A percentile compares a stretch with the other conserved stretches of the same genome.
Evolutionary conservation across 257 asterid species (phyloP).

Genomic region (Parsonsia alboflavescens): DNA sequence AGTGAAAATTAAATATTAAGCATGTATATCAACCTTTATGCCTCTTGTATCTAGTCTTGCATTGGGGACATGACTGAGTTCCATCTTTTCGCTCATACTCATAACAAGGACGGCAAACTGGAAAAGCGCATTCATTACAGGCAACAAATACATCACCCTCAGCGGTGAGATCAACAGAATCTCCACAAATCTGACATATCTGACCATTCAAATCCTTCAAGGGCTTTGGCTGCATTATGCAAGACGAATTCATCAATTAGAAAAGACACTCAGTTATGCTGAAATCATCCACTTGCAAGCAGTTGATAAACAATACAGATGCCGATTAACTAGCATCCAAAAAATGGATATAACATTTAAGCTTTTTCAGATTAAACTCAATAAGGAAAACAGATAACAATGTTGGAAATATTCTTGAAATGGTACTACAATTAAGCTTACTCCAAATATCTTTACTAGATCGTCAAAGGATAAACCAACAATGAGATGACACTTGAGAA

Average conservation of each 20-base stretch:
- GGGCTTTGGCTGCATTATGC: conserved; percentile 60
- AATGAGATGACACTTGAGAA: background rate
- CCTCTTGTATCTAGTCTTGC: conserved; percentile 88
- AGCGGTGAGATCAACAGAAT: conserved; percentile 57
- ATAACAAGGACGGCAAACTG: conserved; percentile 88
- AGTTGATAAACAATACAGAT: background rate
- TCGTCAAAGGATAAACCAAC: background rate
- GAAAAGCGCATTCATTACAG: conserved; percentile 92
- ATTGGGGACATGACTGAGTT: conserved; percentile 81
- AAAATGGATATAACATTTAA: background rate
- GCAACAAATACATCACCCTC: conserved; percentile 80
- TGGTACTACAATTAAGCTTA: background rate
- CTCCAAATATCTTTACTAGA: background rate
- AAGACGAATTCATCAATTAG: conserved; percentile 1
- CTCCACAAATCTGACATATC: conserved; percentile 91
- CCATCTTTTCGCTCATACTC: conserved; percentile 95
- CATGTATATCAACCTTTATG: conserved; percentile 54
- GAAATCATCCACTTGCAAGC: background rate
- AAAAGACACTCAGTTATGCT: conserved; percentile 12
- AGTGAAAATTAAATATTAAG: background rate
- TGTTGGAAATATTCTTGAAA: background rate
- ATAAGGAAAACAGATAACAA: background rate
- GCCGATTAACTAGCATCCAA: background rate
- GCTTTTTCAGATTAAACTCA: background rate
- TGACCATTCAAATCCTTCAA: conserved; percentile 58